Evolutionary conservation across 331 rosid genomes (phyloP), one percentile per base, ranked within the genome.

Genomic region (Rhamnella rubrinervis): DNA sequence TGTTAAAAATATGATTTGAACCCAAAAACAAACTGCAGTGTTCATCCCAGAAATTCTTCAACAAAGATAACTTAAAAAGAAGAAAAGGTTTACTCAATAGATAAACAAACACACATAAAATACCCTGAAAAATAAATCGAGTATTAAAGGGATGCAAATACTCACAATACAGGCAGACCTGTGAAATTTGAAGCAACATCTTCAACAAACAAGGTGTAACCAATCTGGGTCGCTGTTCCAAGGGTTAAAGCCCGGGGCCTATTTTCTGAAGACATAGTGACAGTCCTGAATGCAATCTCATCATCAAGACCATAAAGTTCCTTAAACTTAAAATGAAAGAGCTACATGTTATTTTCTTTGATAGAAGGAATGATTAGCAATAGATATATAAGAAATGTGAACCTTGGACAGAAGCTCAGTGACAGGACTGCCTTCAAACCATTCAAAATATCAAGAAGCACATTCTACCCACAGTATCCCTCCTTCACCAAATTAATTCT

Each of bases 381-480:
- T 20, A 59, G 46, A 63, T 61, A 52, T 47, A 59, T 55, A 70
- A 66, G 37, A 71, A 44, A 38, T 52, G 21, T 70, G 75, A 55
- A 90, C 98, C 96, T 90, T 86, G 51, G 80, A 57, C 80, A 93
- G 77, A 76, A 93, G 90, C 65, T 86, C 93, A 63, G 78, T 70
- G 15, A 82, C 19, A 71, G 93, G 88, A 77, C 85, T 70, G 20
- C 98, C 97, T 61, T 82, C 96, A 67, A 90, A 88, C 98, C 98
- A 90, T 82, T 90, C 98, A 82, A 86, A 90, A 72, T 88, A 88
- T 75, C 93, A 85, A 59, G 92, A 81, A 56, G 64, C 86, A 79
- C 96, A 93, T 81, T 90, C 97, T 63, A 93, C 98, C 98, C 98
- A 93, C 41, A 93, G 80, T 63, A 91, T 85, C 61, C 98, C 98